A percentile compares a stretch with the other conserved stretches of the same genome.
These are phyloP conservation scores for Cladosporium cucumerinum DNA, from an alignment of 2,329 filamentous ascomycete species.

Conservation along the genomic window DNA sequence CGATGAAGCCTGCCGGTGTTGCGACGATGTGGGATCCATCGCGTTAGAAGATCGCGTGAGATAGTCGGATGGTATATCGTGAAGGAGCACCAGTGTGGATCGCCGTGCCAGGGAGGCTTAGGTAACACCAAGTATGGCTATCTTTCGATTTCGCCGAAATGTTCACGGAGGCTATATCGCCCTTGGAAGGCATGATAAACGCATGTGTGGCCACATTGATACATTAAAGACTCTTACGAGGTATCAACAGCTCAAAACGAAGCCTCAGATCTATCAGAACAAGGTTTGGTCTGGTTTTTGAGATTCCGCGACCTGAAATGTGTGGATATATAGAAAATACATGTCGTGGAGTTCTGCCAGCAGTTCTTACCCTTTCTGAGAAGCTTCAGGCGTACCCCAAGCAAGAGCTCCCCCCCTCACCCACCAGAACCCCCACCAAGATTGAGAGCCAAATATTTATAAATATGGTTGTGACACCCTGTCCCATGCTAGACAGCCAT, in stretches of 20 bases:
- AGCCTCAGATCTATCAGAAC: background rate
- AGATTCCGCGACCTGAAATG: background rate
- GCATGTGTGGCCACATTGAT: background rate
- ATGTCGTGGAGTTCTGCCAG: background rate
- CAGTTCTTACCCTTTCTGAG: background rate
- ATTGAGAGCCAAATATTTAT: slow-evolving; percentile 3
- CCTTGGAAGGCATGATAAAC: background rate
- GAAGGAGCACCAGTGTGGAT: background rate
- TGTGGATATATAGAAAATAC: background rate
- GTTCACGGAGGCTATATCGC: background rate
- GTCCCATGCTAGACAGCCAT: background rate
- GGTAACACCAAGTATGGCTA: slow-evolving; percentile 10
- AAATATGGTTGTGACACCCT: background rate
- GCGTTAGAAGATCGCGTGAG: background rate
- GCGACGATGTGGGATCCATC: background rate
- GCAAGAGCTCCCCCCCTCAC: background rate
- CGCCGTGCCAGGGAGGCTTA: slow-evolving; percentile 8
- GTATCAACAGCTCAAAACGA: background rate
- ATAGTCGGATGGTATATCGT: background rate
- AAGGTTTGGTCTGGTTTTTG: background rate
- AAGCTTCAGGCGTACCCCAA: background rate
- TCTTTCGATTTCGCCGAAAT: slow-evolving; percentile 15
- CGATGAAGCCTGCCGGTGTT: slow-evolving; percentile 2
- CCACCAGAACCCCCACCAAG: background rate
- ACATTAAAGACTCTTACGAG: background rate